Percentiles rank a stretch among this genome's conserved stretches.
Evolutionary conservation across 75 land plant genomes (phyloP).

Genomic region (Sequoia sempervirens): DNA sequence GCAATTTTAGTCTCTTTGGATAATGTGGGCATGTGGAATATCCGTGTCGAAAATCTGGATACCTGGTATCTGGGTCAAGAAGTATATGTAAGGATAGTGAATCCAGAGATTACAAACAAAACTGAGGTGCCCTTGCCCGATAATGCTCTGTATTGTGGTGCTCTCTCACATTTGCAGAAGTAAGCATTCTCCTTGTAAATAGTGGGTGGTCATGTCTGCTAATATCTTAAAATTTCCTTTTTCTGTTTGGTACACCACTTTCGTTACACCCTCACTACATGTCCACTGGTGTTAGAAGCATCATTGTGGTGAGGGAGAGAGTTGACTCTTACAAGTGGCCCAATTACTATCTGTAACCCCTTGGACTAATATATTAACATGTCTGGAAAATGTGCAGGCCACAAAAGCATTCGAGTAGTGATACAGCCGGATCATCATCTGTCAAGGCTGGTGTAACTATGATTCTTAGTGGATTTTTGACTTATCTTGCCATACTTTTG

Average conservation of each 20-base stretch:
- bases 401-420: neutral
- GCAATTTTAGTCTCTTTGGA: constrained; percentile 74
- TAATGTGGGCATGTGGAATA: constrained; percentile 86
- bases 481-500: neutral
- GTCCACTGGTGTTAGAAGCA: neutral
- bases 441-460: neutral
- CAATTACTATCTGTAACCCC: neutral
- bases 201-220: neutral
- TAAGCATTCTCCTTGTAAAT: constrained; percentile 17
- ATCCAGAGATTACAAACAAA: constrained; percentile 59
- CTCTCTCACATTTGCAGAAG: constrained; percentile 47
- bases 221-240: neutral
- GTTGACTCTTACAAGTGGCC: neutral
- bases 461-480: constrained; percentile 1
- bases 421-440: neutral
- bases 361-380: neutral
- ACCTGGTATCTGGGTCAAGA: constrained; percentile 87
- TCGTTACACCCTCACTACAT: neutral
- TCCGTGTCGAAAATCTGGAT: constrained; percentile 70
- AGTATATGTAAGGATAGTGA: constrained; percentile 55
- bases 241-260: neutral
- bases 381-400: constrained; percentile 3
- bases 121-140: constrained; percentile 66
- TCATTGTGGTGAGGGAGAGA: neutral
- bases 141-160: constrained; percentile 77